Conservation (phyloP, 371 early-diverging fungal species). For the Mucor mucedo region DNA sequence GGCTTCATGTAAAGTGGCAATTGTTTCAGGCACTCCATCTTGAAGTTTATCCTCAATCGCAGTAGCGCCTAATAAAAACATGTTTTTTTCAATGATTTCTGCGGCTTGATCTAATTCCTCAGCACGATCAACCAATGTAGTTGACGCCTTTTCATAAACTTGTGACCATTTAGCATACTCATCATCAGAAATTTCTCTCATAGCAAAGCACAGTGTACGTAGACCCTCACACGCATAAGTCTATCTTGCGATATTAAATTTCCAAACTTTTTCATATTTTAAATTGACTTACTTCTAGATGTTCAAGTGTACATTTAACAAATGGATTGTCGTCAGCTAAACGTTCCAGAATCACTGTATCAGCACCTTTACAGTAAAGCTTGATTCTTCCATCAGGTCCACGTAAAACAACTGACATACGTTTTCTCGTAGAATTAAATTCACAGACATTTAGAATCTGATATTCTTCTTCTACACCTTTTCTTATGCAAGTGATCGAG, state of each 20-base stretch:
- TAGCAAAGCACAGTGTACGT: slow-evolving; percentile 92
- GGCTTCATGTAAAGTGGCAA: slow-evolving; percentile 91
- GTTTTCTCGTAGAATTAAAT: slow-evolving; percentile 96
- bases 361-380: slow-evolving; percentile 98
- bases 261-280: slow-evolving; percentile 24
- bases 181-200: slow-evolving; percentile 84
- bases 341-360: slow-evolving; percentile 97
- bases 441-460: slow-evolving; percentile 94
- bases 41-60: slow-evolving; percentile 99
- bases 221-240: slow-evolving; percentile 87
- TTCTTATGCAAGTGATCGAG: slow-evolving; percentile 76
- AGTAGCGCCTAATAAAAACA: slow-evolving; percentile 93
- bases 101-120: slow-evolving; percentile 90
- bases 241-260: not conserved
- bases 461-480: slow-evolving; percentile 68
- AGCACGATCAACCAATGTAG: slow-evolving; percentile 85
- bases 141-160: slow-evolving; percentile 86
- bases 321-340: slow-evolving; percentile 74
- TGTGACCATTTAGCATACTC: slow-evolving; percentile 87
- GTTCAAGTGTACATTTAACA: slow-evolving; percentile 72
- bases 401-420: slow-evolving; percentile 93
- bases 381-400: slow-evolving; percentile 88
- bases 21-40: slow-evolving; percentile 97
- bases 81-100: slow-evolving; percentile 90
- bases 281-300: slow-evolving; percentile 56